Percentiles rank a stretch among this genome's conserved stretches.
Evolutionary conservation across 176 grass and related monocot genomes (phyloP).

Genomic region (Chrysopogon serrulatus): DNA sequence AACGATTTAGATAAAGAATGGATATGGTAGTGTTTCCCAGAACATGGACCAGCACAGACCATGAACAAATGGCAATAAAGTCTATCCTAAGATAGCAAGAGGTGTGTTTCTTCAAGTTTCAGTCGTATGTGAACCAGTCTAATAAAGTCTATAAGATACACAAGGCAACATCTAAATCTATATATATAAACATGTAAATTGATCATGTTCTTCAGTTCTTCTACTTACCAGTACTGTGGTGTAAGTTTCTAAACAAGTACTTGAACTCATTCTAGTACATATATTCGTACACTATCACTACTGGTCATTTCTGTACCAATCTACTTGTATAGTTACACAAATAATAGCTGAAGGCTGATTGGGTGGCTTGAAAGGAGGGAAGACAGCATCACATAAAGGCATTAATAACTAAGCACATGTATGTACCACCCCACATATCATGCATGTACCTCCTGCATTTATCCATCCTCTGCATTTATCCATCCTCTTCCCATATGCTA

Average conservation of each 20-base stretch:
- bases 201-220: neutral
- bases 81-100: neutral
- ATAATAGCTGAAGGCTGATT: neutral
- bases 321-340: slow-evolving; percentile 9
- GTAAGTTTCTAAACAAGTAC: neutral
- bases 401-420: slow-evolving; percentile 47
- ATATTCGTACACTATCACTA: neutral
- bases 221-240: neutral
- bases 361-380: neutral
- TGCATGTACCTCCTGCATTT: neutral
- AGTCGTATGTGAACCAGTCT: too few relatives aligned
- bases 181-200: neutral
- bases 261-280: neutral
- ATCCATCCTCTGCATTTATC: neutral
- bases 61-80: too few relatives aligned
- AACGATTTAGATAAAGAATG: too few relatives aligned
- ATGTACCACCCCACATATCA: slow-evolving; percentile 3
- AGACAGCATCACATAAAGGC: slow-evolving; percentile 16
- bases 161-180: neutral
- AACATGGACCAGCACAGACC: too few relatives aligned
- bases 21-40: too few relatives aligned
- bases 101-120: neutral
- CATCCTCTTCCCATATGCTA: neutral
- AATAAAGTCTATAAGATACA: neutral
- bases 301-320: slow-evolving; percentile 3